Evolutionary conservation across 2,329 filamentous ascomycete genomes (phyloP), one percentile per base, ranked within the genome.

Genomic region (Pseudogymnoascus sp.): DNA sequence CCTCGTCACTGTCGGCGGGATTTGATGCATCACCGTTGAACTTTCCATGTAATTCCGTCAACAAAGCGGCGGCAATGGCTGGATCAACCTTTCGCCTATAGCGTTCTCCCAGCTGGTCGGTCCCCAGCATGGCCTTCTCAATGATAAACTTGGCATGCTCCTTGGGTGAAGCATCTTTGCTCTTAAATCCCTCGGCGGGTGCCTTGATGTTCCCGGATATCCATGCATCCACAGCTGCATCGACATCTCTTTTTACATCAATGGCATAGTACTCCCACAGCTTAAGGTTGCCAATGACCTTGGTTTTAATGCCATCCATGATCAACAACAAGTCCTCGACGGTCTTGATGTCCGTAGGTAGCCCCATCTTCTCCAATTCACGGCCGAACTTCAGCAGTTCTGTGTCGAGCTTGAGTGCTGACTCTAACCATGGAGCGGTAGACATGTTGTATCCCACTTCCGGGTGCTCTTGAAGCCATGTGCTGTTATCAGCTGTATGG

Each of bases 251-350:
- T 64, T 93, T 86, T 3, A 95, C 86, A 71, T 97, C 85, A 64
- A 96, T 79, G 14, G 89, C 86, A 73, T 97, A 99, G 77, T 88
- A 99, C 73, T 99, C 90, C 95, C 95, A 99, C 1, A 99, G 81
- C 59, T 87, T 87, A 65, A 93, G 85, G 42, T 85, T 82, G 26
- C 84, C 84, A 71, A 99, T 84, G 37, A 95, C 91, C 62, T 92
- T 83, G 19, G 84, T 84, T 75, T 95, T 96, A 71, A 96, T 83
- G 7, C 85, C 90, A 31, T 91, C 86, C 87, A 97, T 96, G 65
- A 97, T 85, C 67, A 84, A 82, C 26, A 90, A 73, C 2, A 99
- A 78, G 70, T 97, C 93, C 53, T 89, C 86, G 3, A 81, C 79
- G 6, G 78, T 85, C 67, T 86, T 84, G 64, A 96, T 80, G 6